Evolutionary conservation across 2,329 filamentous ascomycete species (phyloP), one percentile per base, ranked within the genome.

Genomic region (Dryadomyces quercus-mongolicae): DNA sequence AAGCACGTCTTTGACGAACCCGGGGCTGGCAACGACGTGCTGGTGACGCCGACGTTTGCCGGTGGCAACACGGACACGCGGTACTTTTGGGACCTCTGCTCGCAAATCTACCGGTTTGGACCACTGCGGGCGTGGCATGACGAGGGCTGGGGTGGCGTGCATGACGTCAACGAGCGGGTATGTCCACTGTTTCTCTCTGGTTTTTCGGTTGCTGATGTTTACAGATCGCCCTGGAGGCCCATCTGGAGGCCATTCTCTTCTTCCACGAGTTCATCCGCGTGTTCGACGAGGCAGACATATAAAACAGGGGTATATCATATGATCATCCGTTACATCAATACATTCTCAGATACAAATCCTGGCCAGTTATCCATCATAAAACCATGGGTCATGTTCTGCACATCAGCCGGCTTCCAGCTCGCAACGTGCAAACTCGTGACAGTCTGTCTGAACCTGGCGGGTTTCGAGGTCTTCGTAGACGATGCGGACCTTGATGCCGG

Each of bases 31-130:
- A 67, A 72, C 5, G 68, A 74, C 2, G 64, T 76, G 2, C 67
- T 82, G 3, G 73, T 82, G 1, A 72, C 78, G 0, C 76, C 77
- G 0, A 72, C 72, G 0, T 67, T 74, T 16, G 70, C 71, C 63
- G 70, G 69, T 5, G 74, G 72, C 1, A 76, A 75, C 56, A 76
- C 74, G 0, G 74, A 76, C 58, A 75, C 73, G 1, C 62, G 67
- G 34, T 73, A 68, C 53, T 77, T 73, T 58, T 75, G 71, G 71
- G 62, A 66, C 13, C 57, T 76, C 55, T 71, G 70, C 2, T 63
- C 61, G 45, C 70, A 76, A 54, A 75, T 77, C 55, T 77, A 70
- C 56, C 70, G 76, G 13, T 79, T 71, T 60, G 66, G 63, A 1
- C 76, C 76, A 0, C 68, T 69, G 2, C 68, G 63, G 53, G 70